These are phyloP conservation scores for Arctium lappa DNA, from an alignment of 129 eudicot species.

Conservation along the genomic window DNA sequence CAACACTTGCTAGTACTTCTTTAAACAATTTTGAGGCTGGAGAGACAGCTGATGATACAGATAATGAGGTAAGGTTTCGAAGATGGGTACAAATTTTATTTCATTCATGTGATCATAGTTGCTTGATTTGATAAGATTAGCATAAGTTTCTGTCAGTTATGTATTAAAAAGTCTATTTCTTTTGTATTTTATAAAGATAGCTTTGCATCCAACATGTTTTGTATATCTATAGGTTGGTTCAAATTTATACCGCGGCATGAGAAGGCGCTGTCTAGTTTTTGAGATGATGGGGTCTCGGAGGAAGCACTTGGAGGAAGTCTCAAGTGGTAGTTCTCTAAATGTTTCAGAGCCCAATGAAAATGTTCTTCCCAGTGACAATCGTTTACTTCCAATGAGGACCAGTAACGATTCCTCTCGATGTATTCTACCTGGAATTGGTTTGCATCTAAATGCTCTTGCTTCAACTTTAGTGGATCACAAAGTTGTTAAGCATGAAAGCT, in stretches of 20 bases:
- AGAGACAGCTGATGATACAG: constrained; percentile 37
- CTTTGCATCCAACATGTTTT: neutral
- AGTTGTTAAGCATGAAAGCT: constrained; percentile 50
- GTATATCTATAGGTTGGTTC: constrained; percentile 45
- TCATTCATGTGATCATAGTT: neutral
- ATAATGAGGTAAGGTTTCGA: constrained; percentile 56
- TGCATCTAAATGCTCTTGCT: constrained; percentile 85
- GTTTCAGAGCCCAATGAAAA: constrained; percentile 41
- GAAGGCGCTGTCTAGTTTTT: constrained; percentile 87
- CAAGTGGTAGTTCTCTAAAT: constrained; percentile 36
- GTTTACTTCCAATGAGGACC: constrained; percentile 30
- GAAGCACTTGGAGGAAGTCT: constrained; percentile 46
- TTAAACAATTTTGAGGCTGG: constrained; percentile 32
- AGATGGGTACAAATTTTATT: neutral
- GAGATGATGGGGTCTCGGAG: constrained; percentile 76
- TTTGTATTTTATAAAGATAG: neutral
- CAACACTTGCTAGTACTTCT: constrained; percentile 30
- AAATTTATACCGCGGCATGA: constrained; percentile 64
- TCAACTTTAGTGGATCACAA: constrained; percentile 54
- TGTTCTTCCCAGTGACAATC: constrained; percentile 31
- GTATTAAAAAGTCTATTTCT: neutral
- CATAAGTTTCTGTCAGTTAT: neutral
- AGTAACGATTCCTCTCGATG: constrained; percentile 58
- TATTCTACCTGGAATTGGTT: constrained; percentile 72
- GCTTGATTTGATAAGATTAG: too few relatives aligned